phyloP scores from a whole-genome alignment of 148 eudicot genomes.

The Camellia lanceoleosa region DNA sequence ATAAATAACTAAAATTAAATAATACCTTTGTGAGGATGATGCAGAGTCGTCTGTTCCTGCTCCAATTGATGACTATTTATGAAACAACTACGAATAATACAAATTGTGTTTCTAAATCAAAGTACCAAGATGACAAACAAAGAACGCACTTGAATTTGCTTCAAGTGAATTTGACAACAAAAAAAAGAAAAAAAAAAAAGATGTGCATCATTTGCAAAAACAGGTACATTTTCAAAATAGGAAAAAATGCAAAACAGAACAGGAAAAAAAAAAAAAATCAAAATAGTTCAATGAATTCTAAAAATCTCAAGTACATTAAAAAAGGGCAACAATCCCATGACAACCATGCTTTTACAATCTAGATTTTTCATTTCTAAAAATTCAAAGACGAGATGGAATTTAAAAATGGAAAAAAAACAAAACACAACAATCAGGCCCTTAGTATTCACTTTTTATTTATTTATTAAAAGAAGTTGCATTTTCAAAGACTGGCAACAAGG shows the following conservation, averaged over 20 bases:
- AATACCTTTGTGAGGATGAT: too few relatives aligned
- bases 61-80: too few relatives aligned
- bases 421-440: neutral
- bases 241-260: neutral
- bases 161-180: too few relatives aligned
- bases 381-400: too few relatives aligned
- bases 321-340: neutral
- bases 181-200: too few relatives aligned
- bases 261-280: neutral
- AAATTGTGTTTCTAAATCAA: too few relatives aligned
- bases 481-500: constrained; percentile 64
- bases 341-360: neutral
- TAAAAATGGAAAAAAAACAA: neutral
- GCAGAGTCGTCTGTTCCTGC: too few relatives aligned
- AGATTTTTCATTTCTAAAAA: neutral
- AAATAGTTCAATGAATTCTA: neutral
- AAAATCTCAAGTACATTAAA: neutral
- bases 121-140: too few relatives aligned
- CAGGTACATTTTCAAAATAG: neutral
- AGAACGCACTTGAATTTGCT: too few relatives aligned
- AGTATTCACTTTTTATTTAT: neutral
- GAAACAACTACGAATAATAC: too few relatives aligned
- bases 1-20: too few relatives aligned
- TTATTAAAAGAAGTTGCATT: neutral
- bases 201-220: too few relatives aligned